Conservation (phyloP, 2,329 filamentous ascomycete species). For the Lecanicillium sp. region DNA sequence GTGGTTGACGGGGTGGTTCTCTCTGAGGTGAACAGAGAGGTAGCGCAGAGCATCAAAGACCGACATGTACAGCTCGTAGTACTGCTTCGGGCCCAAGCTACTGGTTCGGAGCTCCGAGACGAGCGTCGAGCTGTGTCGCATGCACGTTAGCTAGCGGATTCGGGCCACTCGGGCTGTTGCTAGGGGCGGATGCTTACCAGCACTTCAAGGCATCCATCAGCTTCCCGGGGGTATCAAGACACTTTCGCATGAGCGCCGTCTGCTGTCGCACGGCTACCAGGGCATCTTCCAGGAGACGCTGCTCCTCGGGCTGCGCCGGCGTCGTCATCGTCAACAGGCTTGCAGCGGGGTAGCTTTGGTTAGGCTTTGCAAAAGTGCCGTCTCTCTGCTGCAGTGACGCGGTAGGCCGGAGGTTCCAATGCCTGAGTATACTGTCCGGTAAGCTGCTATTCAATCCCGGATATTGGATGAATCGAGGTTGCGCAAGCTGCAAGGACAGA, state of each 20-base stretch:
- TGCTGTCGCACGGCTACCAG: constrained; percentile 94
- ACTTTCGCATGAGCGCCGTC: constrained; percentile 94
- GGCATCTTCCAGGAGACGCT: constrained; percentile 94
- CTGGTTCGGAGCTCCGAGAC: constrained; percentile 98
- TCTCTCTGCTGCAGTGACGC: no score
- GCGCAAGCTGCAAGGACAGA: no score
- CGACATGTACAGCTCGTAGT: constrained; percentile 99
- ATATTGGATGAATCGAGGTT: no score
- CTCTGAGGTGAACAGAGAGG: constrained; percentile 90
- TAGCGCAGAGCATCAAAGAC: constrained; percentile 97
- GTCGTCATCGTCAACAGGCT: constrained; percentile 33
- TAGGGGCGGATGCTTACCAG: constrained; percentile 60
- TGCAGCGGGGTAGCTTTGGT: constrained; percentile 21
- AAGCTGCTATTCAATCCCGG: no score
- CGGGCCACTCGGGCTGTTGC: constrained; percentile 6
- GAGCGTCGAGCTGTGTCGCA: constrained; percentile 69
- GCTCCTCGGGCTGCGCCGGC: constrained; percentile 65
- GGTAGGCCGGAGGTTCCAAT: no score
- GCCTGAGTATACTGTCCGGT: no score
- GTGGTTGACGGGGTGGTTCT: constrained; percentile 96
- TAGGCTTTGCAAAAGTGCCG: no score
- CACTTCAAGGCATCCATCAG: constrained; percentile 99
- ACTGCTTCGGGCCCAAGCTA: constrained; percentile 96
- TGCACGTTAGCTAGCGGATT: constrained; percentile 10
- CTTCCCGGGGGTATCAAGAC: constrained; percentile 92